Base-by-base conservation (phyloP, 139 green algal species). In the Desmodesmus armatus region DNA sequence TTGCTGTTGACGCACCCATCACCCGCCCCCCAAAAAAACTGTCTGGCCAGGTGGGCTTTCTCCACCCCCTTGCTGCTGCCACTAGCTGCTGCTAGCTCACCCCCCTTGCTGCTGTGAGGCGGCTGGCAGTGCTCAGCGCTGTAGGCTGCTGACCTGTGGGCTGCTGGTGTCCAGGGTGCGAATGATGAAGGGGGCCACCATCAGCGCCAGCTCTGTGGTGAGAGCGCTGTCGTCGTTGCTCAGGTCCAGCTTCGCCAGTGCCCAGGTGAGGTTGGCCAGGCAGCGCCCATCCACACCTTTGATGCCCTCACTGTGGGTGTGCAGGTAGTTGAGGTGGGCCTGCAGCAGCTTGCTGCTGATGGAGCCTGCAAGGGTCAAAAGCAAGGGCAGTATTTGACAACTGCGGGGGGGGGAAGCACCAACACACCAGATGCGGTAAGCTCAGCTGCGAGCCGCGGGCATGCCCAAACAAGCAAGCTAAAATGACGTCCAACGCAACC, bases 171-270 rank as follows among this genome's bases (percentile, higher is more conserved):
- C 43, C 31, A 92, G 74, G 29, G 83, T 83, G 25, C 84, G 83
- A 39, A 90, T 71, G 49, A 92, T 85, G 2, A 92, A 84, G 4
- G 89, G 89, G 40, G 81, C 86, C 31, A 85, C 84, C 25, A 35
- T 85, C 5, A 91, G 78, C 37, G 89, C 88, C 43, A 92, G 53
- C 81, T 92, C 87, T 60, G 86, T 88, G n/a, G 86, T 83, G 31
- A 78, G 63, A n/a, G 74, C 82, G 27, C 39, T 69, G 39, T 87
- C 82, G 29, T 91, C 85, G 33, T 60, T 62, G 27, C 77, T 69
- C 58, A 93, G 53, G 39, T 93, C 90, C 70, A 93, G 84, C 86
- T 93, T 93, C 0, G 89, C 86, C 0, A 93, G 78, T 35, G 90
- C 88, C 87, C 87, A 91, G 27, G 89, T 86, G 5, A 93, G 84